Percentiles rank a stretch among this genome's conserved stretches.
These are phyloP conservation scores for Mycosarcoma mackinlayi DNA, from an alignment of 1,284 basidiomycete species.

Conservation along the genomic window DNA sequence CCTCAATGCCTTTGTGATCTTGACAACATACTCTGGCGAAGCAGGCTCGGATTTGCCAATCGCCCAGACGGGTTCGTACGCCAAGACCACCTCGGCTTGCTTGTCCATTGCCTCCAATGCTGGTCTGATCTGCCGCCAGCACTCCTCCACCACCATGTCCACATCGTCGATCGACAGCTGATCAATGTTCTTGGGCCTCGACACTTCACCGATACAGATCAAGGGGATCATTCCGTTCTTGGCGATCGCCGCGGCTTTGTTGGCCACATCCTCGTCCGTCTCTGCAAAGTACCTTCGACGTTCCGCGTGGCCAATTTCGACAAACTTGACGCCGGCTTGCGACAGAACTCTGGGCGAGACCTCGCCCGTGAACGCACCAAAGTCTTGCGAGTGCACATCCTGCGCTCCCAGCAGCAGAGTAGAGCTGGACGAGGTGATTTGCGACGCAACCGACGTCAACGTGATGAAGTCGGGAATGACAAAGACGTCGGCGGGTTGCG, in stretches of 20 bases:
- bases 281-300: constrained; percentile 58
- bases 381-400: constrained; percentile 54
- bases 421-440: constrained; percentile 16
- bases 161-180: constrained; percentile 23
- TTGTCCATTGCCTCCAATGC: constrained; percentile 38
- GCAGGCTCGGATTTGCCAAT: constrained; percentile 60
- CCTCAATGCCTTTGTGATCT: constrained; percentile 57
- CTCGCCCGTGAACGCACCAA: constrained; percentile 61
- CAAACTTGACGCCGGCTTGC: constrained; percentile 55
- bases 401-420: constrained; percentile 57
- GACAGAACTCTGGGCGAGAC: constrained; percentile 58
- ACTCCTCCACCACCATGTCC: constrained; percentile 50
- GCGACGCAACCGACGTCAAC: constrained; percentile 28
- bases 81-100: constrained; percentile 50
- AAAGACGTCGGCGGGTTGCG: constrained; percentile 48
- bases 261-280: constrained; percentile 55
- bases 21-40: constrained; percentile 57
- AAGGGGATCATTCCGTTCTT: constrained; percentile 55
- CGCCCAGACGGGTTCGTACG: constrained; percentile 66
- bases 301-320: constrained; percentile 66
- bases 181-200: constrained; percentile 34
- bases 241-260: constrained; percentile 51
- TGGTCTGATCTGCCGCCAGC: constrained; percentile 56
- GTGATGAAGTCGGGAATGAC: constrained; percentile 64
- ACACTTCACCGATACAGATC: constrained; percentile 62